phyloP scores from a whole-genome alignment of 2,329 filamentous ascomycete genomes.

The Cercospora sp. region DNA sequence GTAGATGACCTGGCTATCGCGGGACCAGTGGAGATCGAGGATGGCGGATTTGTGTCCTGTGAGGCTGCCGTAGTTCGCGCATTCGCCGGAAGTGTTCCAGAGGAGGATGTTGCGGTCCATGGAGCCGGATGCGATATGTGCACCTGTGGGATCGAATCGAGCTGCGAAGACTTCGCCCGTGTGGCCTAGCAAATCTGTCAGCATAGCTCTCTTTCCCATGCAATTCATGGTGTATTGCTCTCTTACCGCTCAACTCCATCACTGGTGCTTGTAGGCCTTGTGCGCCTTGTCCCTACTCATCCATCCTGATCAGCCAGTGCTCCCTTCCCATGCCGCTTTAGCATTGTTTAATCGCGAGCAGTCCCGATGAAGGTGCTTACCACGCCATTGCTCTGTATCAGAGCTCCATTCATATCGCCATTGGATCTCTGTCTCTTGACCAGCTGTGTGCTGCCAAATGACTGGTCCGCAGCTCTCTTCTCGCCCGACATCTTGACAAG shows the following conservation, averaged over 20 bases:
- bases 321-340: slow-evolving; percentile 28
- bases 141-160: slow-evolving; percentile 84
- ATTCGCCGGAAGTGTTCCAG: slow-evolving; percentile 89
- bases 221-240: not conserved
- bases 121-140: slow-evolving; percentile 87
- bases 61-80: slow-evolving; percentile 89
- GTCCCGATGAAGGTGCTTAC: slow-evolving; percentile 54
- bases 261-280: slow-evolving; percentile 84
- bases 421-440: slow-evolving; percentile 86
- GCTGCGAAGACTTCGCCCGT: slow-evolving; percentile 85
- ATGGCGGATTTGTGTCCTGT: slow-evolving; percentile 89
- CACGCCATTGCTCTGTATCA: slow-evolving; percentile 59
- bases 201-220: not conserved
- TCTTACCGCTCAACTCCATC: slow-evolving; percentile 82
- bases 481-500: slow-evolving; percentile 72
- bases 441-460: slow-evolving; percentile 75
- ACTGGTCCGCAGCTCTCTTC: slow-evolving; percentile 85
- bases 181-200: slow-evolving; percentile 49
- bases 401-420: slow-evolving; percentile 54
- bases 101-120: slow-evolving; percentile 95
- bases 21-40: slow-evolving; percentile 92
- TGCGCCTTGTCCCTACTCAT: slow-evolving; percentile 68
- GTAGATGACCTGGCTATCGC: slow-evolving; percentile 86
- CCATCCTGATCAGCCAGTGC: slow-evolving; percentile 29
- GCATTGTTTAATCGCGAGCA: slow-evolving; percentile 28